Evolutionary conservation across 257 asterid genomes (phyloP), one percentile per base, ranked within the genome.

Genomic region (Nyctanthes arbortristis): DNA sequence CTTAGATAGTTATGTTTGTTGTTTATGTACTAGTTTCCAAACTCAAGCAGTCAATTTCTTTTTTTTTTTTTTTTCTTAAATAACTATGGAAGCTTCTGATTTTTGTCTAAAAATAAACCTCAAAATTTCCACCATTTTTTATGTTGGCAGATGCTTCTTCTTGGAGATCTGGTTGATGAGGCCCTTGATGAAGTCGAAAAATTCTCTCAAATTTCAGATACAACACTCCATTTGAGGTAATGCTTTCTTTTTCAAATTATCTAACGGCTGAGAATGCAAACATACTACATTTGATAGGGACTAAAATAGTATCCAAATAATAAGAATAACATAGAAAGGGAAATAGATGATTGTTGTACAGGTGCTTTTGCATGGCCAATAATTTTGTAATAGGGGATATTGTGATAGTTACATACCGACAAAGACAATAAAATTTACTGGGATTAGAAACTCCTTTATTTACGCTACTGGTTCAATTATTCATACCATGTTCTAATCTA

Each of bases 151-250:
- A 72, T 89, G 86, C 77, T 90, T 75, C 82, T 93, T 75, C 89
- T 86, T 13, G 98, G 98, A 84, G 97, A 93, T 80, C 89, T 80
- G 61, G 98, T 93, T 11, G 63, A 76, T 25, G 90, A 90, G 82
- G 97, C 97, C 75, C 80, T 90, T 75, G 75, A 79, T 81, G 95
- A 81, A 79, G 78, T 87, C 62, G 87, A 83, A 63, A 80, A 66
- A 8, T 66, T 83, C 29, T 71, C 66, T 80, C 69, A 79, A 55
- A 67, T 68, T 80, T 73, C 82, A 22, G 84, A 79, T 70, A 75
- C 88, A 20, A 63, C 77, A 18, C 84, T 80, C 68, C 87, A 80
- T n/a, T 77, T 84, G 58, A 89, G 98, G 97, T 93, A 79, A 58
- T 49, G 31, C 18, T 58, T 63, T 69, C 39, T 73, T 66, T 58